phyloP scores from a whole-genome alignment of 2,329 filamentous ascomycete species.

The Calonectria pseudoturangicola region DNA sequence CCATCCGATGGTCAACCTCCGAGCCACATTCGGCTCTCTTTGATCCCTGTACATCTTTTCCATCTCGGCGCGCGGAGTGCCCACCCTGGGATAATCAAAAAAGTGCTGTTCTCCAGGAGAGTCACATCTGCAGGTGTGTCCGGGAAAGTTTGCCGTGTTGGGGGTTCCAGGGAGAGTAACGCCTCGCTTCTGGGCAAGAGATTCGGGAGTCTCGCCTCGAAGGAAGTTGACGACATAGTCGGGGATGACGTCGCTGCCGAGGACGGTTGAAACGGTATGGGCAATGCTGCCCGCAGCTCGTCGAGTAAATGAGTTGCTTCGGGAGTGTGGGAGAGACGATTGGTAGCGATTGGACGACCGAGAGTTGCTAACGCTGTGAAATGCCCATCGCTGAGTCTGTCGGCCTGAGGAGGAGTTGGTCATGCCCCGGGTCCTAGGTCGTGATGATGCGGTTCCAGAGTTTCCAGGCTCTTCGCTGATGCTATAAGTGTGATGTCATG shows the following conservation, averaged over 20 bases:
- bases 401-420: slow-evolving; percentile 53
- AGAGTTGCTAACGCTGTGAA: slow-evolving; percentile 55
- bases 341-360: slow-evolving; percentile 51
- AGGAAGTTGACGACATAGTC: slow-evolving; percentile 75
- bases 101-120: slow-evolving; percentile 43
- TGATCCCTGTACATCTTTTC: slow-evolving; percentile 53
- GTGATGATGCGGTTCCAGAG: slow-evolving; percentile 41
- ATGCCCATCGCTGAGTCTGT: slow-evolving; percentile 54
- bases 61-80: slow-evolving; percentile 50
- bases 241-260: slow-evolving; percentile 68
- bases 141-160: slow-evolving; percentile 51
- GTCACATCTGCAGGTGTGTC: slow-evolving; percentile 32
- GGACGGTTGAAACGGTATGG: slow-evolving; percentile 56
- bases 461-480: slow-evolving; percentile 52
- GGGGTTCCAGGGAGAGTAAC: slow-evolving; percentile 51
- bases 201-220: slow-evolving; percentile 73
- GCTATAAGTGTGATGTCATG: slow-evolving; percentile 34
- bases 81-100: slow-evolving; percentile 46
- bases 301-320: slow-evolving; percentile 50
- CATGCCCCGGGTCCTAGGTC: slow-evolving; percentile 52
- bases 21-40: slow-evolving; percentile 52
- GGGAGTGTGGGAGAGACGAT: slow-evolving; percentile 46
- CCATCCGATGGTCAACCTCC: slow-evolving; percentile 65
- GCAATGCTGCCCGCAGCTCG: slow-evolving; percentile 54
- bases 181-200: slow-evolving; percentile 66